phyloP scores from a whole-genome alignment of 805 yeast genomes.

The Kodamaea lidongshanica region DNA sequence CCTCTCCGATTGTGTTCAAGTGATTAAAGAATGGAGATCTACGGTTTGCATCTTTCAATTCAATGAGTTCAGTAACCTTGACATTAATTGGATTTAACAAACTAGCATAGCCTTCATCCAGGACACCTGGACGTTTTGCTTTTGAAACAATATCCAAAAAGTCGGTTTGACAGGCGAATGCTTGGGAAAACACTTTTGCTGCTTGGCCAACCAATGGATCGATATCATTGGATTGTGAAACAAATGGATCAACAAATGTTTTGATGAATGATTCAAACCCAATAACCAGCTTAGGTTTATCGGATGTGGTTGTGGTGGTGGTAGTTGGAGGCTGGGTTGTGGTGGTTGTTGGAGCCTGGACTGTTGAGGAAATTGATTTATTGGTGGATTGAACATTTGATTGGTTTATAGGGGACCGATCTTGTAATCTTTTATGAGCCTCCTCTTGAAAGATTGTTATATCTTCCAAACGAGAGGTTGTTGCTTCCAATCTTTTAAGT shows the following conservation, averaged over 20 bases:
- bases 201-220: conserved; percentile 55
- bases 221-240: conserved; percentile 43
- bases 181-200: conserved; percentile 43
- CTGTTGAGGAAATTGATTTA: background rate
- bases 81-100: conserved; percentile 66
- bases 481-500: conserved; percentile 72
- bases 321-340: conserved; percentile 5
- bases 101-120: conserved; percentile 48
- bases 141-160: conserved; percentile 55
- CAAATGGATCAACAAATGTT: conserved; percentile 55
- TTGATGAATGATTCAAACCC: conserved; percentile 53
- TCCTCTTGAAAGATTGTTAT: conserved; percentile 74
- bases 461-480: conserved; percentile 88
- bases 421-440: conserved; percentile 24
- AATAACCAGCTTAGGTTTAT: conserved; percentile 37
- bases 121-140: conserved; percentile 58
- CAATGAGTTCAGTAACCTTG: conserved; percentile 49
- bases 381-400: background rate
- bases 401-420: background rate
- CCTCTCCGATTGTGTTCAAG: conserved; percentile 81
- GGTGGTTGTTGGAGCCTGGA: no score
- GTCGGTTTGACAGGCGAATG: conserved; percentile 53
- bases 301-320: conserved; percentile 8
- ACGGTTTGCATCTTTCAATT: conserved; percentile 71
- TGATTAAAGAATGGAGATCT: conserved; percentile 59